Base-by-base conservation (phyloP, 1,284 basidiomycete genomes). In the Melampsora americana region DNA sequence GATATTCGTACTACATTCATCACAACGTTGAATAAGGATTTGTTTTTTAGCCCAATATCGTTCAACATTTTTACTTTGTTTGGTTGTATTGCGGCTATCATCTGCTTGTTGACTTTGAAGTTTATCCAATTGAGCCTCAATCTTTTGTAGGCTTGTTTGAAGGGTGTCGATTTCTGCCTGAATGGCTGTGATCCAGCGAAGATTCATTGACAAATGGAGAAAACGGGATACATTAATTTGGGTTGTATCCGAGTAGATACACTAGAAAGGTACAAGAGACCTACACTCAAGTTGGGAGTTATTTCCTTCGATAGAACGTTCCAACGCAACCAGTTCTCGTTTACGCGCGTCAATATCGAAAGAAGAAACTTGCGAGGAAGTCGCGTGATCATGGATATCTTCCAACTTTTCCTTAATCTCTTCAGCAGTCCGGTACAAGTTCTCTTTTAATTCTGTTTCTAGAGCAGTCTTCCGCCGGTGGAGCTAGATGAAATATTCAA, bases 371-470 rank as follows among this genome's bases (percentile, higher is more conserved):
- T 88, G 89, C n/a, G 86, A 86, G 64, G 87, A 88, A 0, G 86
- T 79, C 1, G 79, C 78, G 28, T 78, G 85, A 69, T 89, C 90
- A 65, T 87, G 90, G 23, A 91, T 84, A 66, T 87, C 84, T 78
- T 97, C 94, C 18, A 98, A 85, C 81, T 91, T 91, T 53, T 85
- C 83, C 56, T 88, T 87, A 2, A 97, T 81, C 80, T 95, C 93
- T 72, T 93, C 90, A 53, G 88, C 86, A 18, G 90, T 87, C 3
- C 94, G 87, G 23, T 89, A 86, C 20, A 98, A 86, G 79, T 90
- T 90, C 82, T 99, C 95, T 78, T 91, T 92, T 44, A 99, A 86
- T 83, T 99, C 95, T 69, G 98, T 95, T 82, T 97, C 92, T 28
- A 97, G 84, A 16, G 89, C 84, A 80, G 89, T 92, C 83, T 92